Percentiles rank a stretch among this genome's conserved stretches.
phyloP scores from a whole-genome alignment of 257 asterid species.

The Craterostigma plantagineum region DNA sequence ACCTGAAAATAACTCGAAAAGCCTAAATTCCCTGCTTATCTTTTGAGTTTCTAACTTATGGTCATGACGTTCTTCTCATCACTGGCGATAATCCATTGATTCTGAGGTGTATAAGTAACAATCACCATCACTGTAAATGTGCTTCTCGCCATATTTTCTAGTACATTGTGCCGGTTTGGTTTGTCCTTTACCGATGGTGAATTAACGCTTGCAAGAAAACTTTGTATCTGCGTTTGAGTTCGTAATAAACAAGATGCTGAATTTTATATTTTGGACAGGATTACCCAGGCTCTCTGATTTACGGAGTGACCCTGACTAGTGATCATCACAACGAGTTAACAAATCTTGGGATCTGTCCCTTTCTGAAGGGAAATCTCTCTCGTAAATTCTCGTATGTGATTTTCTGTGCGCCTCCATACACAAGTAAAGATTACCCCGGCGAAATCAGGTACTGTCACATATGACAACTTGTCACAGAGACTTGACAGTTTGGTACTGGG shows the following conservation, averaged over 20 bases:
- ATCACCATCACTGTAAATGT: too few relatives aligned
- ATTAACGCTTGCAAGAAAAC: background rate
- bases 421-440: slow-evolving; percentile 57
- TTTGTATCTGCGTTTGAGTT: slow-evolving; percentile 6
- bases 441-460: slow-evolving; percentile 47
- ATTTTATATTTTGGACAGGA: slow-evolving; percentile 29
- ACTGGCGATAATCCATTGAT: background rate
- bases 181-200: too few relatives aligned
- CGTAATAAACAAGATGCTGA: too few relatives aligned
- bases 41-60: slow-evolving; percentile 5
- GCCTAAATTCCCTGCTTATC: slow-evolving; percentile 6
- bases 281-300: slow-evolving; percentile 54
- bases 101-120: too few relatives aligned
- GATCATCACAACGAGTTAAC: slow-evolving; percentile 72
- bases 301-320: slow-evolving; percentile 67
- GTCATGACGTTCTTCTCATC: too few relatives aligned
- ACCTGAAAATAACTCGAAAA: slow-evolving; percentile 1
- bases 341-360: slow-evolving; percentile 62
- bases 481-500: slow-evolving; percentile 2
- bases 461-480: slow-evolving; percentile 1
- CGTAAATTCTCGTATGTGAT: slow-evolving; percentile 70
- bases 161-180: too few relatives aligned
- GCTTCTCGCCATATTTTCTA: too few relatives aligned
- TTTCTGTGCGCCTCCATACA: slow-evolving; percentile 85
- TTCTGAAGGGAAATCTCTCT: slow-evolving; percentile 28